Evolutionary conservation across 2,329 filamentous ascomycete genomes (phyloP), one percentile per base, ranked within the genome.

Genomic region (Arthrobotrys sinensis): DNA sequence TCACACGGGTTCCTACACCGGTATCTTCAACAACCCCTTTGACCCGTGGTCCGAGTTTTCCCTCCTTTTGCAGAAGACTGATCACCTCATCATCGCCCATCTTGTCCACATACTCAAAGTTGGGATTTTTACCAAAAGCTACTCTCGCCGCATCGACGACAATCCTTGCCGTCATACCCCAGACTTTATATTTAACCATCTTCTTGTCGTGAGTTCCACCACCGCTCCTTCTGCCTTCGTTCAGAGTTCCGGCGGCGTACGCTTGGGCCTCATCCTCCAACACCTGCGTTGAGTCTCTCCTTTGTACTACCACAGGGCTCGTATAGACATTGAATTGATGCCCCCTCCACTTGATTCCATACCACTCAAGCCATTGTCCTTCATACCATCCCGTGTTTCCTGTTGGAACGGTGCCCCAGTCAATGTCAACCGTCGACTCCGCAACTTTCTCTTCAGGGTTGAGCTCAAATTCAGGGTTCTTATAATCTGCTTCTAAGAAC

Each of bases 91-190:
- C 91, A 80, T 92, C 91, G 0, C 90, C 90, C 82, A 90, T 88
- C 83, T 89, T 87, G 68, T 86, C 86, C 79, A 90, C 89, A 82
- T 89, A 89, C 85, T 96, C 93, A 84, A 97, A 97, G 83, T 93
- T 91, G 3, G 95, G 95, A 83, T 93, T 90, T 85, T 92, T 88
- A 1, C 85, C 91, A 83, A 96, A 98, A 19, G 94, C 95, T 16
- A 97, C 88, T 79, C 93, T 87, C 38, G 95, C 94, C 3, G 92
- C 91, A 85, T 98, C 95, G 4, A 97, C 93, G 68, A 97, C 84
- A 68, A 98, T 95, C 65, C 93, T 87, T 1, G 93, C 95, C 66
- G 95, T 98, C 93, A 98, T 95, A 14, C 95, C 95, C 89, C 94
- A 97, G 3, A 98, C 94, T 81, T 92, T 90, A 85, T 96, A 97